These are phyloP conservation scores for Eleusine indica DNA, from an alignment of 176 grass and related monocot species.

Conservation along the genomic window DNA sequence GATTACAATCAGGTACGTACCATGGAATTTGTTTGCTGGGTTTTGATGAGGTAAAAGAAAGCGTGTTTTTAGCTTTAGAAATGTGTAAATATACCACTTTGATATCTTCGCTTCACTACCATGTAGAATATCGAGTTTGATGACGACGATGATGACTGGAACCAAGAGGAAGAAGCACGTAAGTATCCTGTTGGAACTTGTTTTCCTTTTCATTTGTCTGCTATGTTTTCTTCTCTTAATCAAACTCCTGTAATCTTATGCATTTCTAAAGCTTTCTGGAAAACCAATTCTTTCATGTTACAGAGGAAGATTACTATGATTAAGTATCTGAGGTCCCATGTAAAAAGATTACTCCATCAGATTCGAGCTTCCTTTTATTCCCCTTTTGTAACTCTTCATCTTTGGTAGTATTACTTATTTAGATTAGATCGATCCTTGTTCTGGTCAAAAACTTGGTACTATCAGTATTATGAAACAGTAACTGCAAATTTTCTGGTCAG, in stretches of 20 bases:
- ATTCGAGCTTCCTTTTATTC: background rate
- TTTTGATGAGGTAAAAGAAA: slow-evolving; percentile 5
- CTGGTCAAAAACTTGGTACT: background rate
- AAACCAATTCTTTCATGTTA: slow-evolving; percentile 3
- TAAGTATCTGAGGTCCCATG: slow-evolving; percentile 2
- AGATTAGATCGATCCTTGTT: background rate
- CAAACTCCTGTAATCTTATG: background rate
- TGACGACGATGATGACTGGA: slow-evolving; percentile 57
- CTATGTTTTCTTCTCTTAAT: background rate
- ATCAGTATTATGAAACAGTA: background rate
- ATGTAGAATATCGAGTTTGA: slow-evolving; percentile 56
- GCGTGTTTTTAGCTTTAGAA: background rate
- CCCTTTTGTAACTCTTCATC: background rate
- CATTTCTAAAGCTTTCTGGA: slow-evolving; percentile 6
- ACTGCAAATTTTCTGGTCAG: background rate
- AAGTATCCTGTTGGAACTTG: slow-evolving; percentile 32
- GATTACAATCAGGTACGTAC: slow-evolving; percentile 45
- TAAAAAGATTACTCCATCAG: background rate
- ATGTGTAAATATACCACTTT: background rate
- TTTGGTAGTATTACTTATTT: background rate
- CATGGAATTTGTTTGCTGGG: background rate
- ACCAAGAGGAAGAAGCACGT: slow-evolving; percentile 53
- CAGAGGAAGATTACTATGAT: slow-evolving; percentile 54
- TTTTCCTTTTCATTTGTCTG: background rate
- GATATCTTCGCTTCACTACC: background rate